Conservation (phyloP, 805 yeast species). For the Saitoella complicata region DNA sequence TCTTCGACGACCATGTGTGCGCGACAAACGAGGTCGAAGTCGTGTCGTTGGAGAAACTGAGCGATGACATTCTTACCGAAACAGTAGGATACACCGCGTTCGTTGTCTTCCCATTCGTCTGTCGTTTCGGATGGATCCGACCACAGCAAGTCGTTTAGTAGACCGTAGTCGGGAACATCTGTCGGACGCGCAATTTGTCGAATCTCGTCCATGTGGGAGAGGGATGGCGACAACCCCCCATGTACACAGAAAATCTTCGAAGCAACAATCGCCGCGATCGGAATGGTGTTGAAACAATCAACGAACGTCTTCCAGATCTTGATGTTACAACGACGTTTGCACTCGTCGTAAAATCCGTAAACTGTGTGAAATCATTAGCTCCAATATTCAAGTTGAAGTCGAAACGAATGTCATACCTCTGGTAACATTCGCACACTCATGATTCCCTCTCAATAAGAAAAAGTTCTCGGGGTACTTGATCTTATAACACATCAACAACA, state of each 20-base stretch:
- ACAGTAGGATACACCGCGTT: constrained; percentile 69
- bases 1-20: constrained; percentile 84
- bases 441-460: constrained; percentile 84
- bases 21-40: constrained; percentile 65
- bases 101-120: constrained; percentile 80
- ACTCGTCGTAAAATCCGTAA: constrained; percentile 95
- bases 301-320: constrained; percentile 89
- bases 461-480: constrained; percentile 95
- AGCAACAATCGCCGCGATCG: constrained; percentile 90
- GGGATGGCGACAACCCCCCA: constrained; percentile 67
- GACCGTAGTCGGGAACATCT: constrained; percentile 72
- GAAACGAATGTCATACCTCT: constrained; percentile 22
- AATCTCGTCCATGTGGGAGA: constrained; percentile 59
- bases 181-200: constrained; percentile 64
- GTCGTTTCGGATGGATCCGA: constrained; percentile 71
- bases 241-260: constrained; percentile 87
- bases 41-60: constrained; percentile 56
- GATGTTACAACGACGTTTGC: constrained; percentile 81
- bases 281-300: constrained; percentile 89
- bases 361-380: constrained; percentile 24
- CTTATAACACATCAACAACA: constrained; percentile 76
- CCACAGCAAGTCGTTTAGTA: constrained; percentile 65
- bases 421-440: constrained; percentile 93
- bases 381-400: no score
- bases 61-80: constrained; percentile 66